Conservation (phyloP, 2,329 filamentous ascomycete species). For the Bipolaris sorokiniana region DNA sequence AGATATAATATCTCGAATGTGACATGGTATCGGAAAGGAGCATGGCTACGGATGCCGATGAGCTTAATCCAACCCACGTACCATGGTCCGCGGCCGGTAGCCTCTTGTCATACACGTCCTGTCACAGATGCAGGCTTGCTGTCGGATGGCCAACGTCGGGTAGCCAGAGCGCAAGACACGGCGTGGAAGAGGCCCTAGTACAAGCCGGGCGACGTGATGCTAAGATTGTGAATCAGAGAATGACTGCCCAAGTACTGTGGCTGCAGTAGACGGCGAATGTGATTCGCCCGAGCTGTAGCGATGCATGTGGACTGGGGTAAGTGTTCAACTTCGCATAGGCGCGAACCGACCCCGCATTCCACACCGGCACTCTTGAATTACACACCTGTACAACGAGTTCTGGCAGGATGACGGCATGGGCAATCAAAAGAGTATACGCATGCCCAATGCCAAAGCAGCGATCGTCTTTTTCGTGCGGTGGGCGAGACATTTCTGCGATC, state of each 20-base stretch:
- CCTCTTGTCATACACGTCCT: conserved; percentile 13
- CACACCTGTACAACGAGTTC: conserved; percentile 4
- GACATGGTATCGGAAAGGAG: neutral
- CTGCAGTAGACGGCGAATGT: conserved; percentile 10
- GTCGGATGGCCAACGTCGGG: conserved; percentile 1
- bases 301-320: conserved; percentile 17
- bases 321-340: conserved; percentile 35
- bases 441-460: neutral
- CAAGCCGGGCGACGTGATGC: conserved; percentile 5
- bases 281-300: conserved; percentile 30
- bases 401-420: conserved; percentile 3
- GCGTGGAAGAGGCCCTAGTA: conserved; percentile 8
- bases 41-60: neutral
- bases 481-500: conserved; percentile 21
- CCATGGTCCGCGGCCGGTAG: conserved; percentile 34
- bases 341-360: conserved; percentile 35
- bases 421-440: neutral
- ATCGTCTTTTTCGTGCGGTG: conserved; percentile 5
- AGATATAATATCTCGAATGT: neutral
- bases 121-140: conserved; percentile 5
- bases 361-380: conserved; percentile 2
- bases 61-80: conserved; percentile 2
- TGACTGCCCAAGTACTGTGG: conserved; percentile 20
- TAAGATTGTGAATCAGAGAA: conserved; percentile 11
- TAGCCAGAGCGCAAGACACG: neutral